These are phyloP conservation scores for Boletus speciosus DNA, from an alignment of 768 basidiomycete species.

Conservation along the genomic window DNA sequence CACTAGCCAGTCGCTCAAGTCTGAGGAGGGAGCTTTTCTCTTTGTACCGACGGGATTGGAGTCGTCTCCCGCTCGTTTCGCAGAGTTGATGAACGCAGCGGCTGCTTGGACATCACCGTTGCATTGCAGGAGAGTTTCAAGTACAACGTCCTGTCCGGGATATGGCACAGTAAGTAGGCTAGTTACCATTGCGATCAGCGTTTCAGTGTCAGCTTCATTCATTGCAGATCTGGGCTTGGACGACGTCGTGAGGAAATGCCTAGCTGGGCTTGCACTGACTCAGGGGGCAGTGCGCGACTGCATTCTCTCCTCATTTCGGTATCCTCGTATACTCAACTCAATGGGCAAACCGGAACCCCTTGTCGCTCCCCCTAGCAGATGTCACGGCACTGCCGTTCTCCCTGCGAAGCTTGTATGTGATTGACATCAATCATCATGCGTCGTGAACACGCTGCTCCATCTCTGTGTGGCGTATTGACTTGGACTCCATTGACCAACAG, in stretches of 20 bases:
- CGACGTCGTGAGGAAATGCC: neutral
- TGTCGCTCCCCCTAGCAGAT: neutral
- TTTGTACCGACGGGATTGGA: slow-evolving; percentile 25
- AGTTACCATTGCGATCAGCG: slow-evolving; percentile 60
- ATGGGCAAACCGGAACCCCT: slow-evolving; percentile 11
- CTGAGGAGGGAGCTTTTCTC: slow-evolving; percentile 47
- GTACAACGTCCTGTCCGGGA: slow-evolving; percentile 40
- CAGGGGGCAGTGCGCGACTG: slow-evolving; percentile 1
- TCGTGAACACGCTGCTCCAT: neutral
- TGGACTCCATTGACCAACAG: slow-evolving; percentile 7
- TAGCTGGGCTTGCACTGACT: neutral
- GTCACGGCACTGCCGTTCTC: neutral
- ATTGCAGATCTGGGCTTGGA: slow-evolving; percentile 10
- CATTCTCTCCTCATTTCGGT: neutral
- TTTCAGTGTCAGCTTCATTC: slow-evolving; percentile 55
- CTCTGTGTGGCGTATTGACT: neutral
- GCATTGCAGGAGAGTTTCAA: slow-evolving; percentile 55
- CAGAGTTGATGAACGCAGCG: slow-evolving; percentile 37
- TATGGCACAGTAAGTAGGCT: slow-evolving; percentile 46
- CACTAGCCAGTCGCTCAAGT: slow-evolving; percentile 56
- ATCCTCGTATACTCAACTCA: neutral
- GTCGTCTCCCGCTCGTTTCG: slow-evolving; percentile 11
- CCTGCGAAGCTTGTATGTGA: slow-evolving; percentile 13
- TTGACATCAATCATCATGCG: neutral
- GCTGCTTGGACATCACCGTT: slow-evolving; percentile 57